A percentile compares a stretch with the other conserved stretches of the same genome.
phyloP scores from a whole-genome alignment of 306 rosid species.

The Inga leiocalycina region DNA sequence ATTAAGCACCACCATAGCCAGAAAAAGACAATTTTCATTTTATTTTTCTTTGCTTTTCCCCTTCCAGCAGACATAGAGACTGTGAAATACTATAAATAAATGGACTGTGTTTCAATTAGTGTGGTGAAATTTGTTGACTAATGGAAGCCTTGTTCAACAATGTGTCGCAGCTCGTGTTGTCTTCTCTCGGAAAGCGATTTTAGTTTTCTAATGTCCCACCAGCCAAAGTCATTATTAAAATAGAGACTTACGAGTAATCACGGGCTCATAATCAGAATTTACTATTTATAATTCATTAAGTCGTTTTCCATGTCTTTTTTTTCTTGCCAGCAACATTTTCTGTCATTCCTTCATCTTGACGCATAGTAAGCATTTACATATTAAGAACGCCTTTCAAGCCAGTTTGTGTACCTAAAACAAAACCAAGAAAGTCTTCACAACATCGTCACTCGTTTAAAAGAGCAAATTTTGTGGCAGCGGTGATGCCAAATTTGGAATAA shows the following conservation, averaged over 20 bases:
- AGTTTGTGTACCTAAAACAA: too few relatives aligned
- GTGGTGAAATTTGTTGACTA: background rate
- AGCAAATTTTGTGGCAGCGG: too few relatives aligned
- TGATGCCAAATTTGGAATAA: too few relatives aligned
- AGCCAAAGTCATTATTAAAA: background rate
- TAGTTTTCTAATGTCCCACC: background rate
- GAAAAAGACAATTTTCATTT: background rate
- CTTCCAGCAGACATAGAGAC: background rate
- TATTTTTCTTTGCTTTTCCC: background rate
- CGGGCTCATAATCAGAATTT: background rate
- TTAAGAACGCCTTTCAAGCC: too few relatives aligned
- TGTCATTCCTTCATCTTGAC: too few relatives aligned
- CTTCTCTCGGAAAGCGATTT: background rate
- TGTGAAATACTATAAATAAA: background rate
- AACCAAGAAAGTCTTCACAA: too few relatives aligned
- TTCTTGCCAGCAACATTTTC: too few relatives aligned
- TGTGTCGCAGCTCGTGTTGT: background rate
- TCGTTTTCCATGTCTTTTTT: too few relatives aligned
- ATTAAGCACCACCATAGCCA: too few relatives aligned
- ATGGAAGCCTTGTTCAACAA: background rate
- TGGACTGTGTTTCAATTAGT: background rate
- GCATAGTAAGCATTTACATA: too few relatives aligned
- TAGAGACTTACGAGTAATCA: background rate
- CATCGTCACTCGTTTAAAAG: too few relatives aligned
- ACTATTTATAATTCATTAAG: too few relatives aligned